Evolutionary conservation across 2,329 filamentous ascomycete species (phyloP).

Genomic region (Rugonectria rugulosa): DNA sequence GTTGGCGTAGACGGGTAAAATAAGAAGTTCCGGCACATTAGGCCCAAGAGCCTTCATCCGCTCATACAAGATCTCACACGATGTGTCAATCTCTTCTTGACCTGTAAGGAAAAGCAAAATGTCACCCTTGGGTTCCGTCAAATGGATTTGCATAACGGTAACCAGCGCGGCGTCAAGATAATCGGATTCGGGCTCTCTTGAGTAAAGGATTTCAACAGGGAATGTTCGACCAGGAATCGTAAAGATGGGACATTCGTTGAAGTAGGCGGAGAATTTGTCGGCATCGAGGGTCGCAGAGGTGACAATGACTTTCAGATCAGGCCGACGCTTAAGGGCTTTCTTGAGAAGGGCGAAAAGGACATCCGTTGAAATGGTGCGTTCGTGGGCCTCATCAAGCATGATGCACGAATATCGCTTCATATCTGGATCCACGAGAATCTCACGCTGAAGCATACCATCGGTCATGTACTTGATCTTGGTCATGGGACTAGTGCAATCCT

Average conservation of each 20-base stretch:
- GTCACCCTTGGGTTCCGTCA: slow-evolving; percentile 90
- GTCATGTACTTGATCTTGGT: slow-evolving; percentile 99
- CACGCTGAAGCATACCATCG: slow-evolving; percentile 95
- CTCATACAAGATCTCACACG: slow-evolving; percentile 90
- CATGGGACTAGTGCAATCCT: slow-evolving; percentile 86
- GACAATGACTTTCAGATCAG: slow-evolving; percentile 93
- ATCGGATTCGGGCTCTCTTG: slow-evolving; percentile 91
- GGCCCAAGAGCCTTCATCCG: slow-evolving; percentile 95
- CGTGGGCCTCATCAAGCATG: slow-evolving; percentile 98
- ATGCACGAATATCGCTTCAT: slow-evolving; percentile 92
- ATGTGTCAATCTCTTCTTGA: slow-evolving; percentile 96
- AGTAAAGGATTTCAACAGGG: slow-evolving; percentile 96
- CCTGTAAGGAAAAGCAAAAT: slow-evolving; percentile 97
- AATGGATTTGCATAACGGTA: slow-evolving; percentile 97
- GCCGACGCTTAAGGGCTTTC: slow-evolving; percentile 85
- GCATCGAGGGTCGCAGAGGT: slow-evolving; percentile 96
- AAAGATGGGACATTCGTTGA: slow-evolving; percentile 95
- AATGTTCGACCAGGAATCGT: slow-evolving; percentile 95
- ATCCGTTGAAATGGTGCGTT: slow-evolving; percentile 94
- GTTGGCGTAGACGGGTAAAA: slow-evolving; percentile 95
- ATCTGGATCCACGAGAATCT: slow-evolving; percentile 91
- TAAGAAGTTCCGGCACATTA: slow-evolving; percentile 88
- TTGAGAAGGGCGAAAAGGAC: slow-evolving; percentile 94
- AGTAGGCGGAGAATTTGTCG: slow-evolving; percentile 96
- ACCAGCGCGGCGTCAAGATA: slow-evolving; percentile 94